A percentile compares a stretch with the other conserved stretches of the same genome.
Evolutionary conservation across 257 asterid species (phyloP).

Genomic region (Solanum paucissectum): DNA sequence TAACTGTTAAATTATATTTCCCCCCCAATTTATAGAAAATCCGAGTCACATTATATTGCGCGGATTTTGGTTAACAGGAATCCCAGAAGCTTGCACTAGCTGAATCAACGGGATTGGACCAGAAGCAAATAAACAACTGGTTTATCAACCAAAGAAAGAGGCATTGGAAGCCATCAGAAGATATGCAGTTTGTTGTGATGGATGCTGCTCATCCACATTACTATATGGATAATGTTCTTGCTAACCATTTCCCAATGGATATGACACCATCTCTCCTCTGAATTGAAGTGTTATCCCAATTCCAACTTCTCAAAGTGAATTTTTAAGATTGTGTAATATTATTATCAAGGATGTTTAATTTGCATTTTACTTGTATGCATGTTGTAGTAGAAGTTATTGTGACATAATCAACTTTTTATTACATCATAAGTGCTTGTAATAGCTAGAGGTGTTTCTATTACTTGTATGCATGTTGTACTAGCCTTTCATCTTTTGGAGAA

Average conservation of each 20-base stretch:
- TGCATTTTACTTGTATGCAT: not conserved
- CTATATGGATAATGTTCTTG: conserved; percentile 63
- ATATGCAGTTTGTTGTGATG: conserved; percentile 92
- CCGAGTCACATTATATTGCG: not conserved
- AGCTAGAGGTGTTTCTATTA: not conserved
- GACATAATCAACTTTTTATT: not conserved
- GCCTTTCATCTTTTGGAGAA: not conserved
- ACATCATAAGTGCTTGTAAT: not conserved
- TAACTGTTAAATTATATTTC: not conserved
- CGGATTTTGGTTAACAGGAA: conserved; percentile 33
- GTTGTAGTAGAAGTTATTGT: not conserved
- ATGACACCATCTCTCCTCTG: conserved; percentile 64
- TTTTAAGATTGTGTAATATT: not conserved
- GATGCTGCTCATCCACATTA: conserved; percentile 64
- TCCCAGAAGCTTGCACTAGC: conserved; percentile 91
- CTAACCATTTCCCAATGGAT: conserved; percentile 67
- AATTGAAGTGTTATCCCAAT: not conserved
- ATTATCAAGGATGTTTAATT: not conserved
- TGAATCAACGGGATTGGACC: conserved; percentile 84
- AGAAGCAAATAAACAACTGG: conserved; percentile 95
- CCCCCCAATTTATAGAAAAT: not conserved
- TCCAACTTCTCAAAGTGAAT: not conserved
- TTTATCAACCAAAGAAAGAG: conserved; percentile 88
- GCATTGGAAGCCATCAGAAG: conserved; percentile 98
- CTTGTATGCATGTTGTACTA: too few species aligned